A percentile compares a stretch with the other conserved stretches of the same genome.
phyloP scores from a whole-genome alignment of 2,329 filamentous ascomycete species.

The Pezicula carpinea region DNA sequence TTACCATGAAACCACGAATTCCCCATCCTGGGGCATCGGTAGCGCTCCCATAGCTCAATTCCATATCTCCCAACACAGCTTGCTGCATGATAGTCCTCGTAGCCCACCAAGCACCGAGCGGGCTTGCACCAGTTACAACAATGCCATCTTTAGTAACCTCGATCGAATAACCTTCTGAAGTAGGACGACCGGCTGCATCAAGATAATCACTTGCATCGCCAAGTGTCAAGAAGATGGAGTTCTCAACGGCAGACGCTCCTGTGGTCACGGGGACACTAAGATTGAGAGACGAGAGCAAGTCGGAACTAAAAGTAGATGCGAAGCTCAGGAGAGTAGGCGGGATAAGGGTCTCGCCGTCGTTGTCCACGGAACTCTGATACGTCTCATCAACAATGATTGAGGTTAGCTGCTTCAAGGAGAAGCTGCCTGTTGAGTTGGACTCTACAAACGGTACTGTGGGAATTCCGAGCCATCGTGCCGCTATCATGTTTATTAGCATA shows the following conservation, averaged over 20 bases:
- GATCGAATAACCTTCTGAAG: constrained; percentile 45
- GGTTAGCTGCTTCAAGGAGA: constrained; percentile 24
- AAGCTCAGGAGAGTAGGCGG: constrained; percentile 45
- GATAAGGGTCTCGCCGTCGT: constrained; percentile 44
- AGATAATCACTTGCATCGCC: constrained; percentile 34
- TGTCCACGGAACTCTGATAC: constrained; percentile 37
- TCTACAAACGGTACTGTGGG: constrained; percentile 31
- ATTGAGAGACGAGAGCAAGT: constrained; percentile 27
- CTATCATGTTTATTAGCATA: constrained; percentile 1
- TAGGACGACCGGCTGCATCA: constrained; percentile 40
- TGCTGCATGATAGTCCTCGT: constrained; percentile 51
- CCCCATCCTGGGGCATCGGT: constrained; percentile 47
- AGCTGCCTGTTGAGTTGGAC: constrained; percentile 19
- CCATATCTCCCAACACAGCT: constrained; percentile 33
- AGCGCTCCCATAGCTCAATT: constrained; percentile 37
- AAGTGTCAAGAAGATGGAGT: constrained; percentile 42
- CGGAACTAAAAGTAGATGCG: constrained; percentile 38
- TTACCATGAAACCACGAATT: constrained; percentile 41
- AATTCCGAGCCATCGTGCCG: constrained; percentile 17
- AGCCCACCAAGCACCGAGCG: constrained; percentile 54
- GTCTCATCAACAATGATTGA: constrained; percentile 40
- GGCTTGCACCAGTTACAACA: constrained; percentile 45
- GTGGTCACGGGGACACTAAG: constrained; percentile 26
- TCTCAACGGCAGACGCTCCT: constrained; percentile 12
- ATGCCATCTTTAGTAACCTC: constrained; percentile 36